Percentiles rank a stretch among this genome's conserved stretches.
These are phyloP conservation scores for Phytophthora aleatoria DNA, from an alignment of 352 stramenopile species.

Conservation along the genomic window DNA sequence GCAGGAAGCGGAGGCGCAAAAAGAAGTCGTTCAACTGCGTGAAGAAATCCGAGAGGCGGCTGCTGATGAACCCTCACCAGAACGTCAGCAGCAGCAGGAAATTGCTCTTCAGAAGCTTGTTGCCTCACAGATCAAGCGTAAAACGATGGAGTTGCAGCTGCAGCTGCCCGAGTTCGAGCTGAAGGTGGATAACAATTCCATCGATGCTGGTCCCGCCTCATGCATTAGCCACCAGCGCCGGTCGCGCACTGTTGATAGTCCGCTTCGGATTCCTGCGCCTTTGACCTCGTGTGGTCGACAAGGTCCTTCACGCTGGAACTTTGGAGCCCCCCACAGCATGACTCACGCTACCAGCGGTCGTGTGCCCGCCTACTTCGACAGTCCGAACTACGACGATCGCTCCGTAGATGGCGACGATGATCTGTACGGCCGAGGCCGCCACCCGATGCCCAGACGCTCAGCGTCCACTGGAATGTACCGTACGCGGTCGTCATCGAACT, in stretches of 20 bases:
- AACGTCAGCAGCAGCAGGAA: constrained; percentile 76
- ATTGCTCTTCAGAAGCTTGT: constrained; percentile 73
- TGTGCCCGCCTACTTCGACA: constrained; percentile 33
- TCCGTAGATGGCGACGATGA: constrained; percentile 37
- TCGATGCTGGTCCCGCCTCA: constrained; percentile 31
- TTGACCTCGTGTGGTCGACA: constrained; percentile 32
- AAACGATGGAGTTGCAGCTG: constrained; percentile 59
- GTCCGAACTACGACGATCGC: constrained; percentile 28
- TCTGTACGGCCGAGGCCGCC: constrained; percentile 20
- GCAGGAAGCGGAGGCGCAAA: constrained; percentile 47
- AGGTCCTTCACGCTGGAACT: constrained; percentile 31
- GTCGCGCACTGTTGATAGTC: constrained; percentile 25
- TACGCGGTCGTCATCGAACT: constrained; percentile 36
- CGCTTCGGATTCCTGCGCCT: constrained; percentile 19
- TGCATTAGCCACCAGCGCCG: constrained; percentile 23
- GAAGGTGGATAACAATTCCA: constrained; percentile 38
- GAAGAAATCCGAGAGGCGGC: constrained; percentile 63
- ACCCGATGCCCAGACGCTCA: constrained; percentile 37
- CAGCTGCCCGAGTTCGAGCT: constrained; percentile 46
- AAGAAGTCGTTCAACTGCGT: constrained; percentile 49
- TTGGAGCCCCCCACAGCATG: constrained; percentile 25
- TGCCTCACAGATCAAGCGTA: constrained; percentile 62
- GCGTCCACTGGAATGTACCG: constrained; percentile 44
- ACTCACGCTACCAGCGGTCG: constrained; percentile 22
- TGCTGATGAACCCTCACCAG: constrained; percentile 61